Evolutionary conservation across 345 rosid genomes (phyloP).

Genomic region (Litchi chinensis): DNA sequence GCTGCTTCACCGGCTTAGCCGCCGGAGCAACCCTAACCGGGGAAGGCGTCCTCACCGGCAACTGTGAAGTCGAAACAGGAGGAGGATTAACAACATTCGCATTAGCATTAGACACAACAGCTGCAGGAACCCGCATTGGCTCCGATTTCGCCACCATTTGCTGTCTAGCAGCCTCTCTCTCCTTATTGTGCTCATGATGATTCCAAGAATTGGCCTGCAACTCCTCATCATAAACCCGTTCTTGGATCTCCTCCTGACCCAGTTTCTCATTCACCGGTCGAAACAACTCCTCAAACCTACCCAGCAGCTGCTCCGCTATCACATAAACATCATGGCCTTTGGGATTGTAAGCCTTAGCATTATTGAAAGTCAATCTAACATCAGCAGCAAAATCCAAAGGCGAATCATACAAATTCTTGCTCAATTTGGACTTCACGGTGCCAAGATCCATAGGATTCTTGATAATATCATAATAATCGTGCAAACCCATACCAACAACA

Average conservation of each 20-base stretch:
- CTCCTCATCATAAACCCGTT: constrained; percentile 23
- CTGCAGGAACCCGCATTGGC: constrained; percentile 17
- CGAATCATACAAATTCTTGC: constrained; percentile 49
- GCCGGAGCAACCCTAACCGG: constrained; percentile 37
- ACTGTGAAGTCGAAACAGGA: constrained; percentile 22
- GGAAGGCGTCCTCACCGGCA: constrained; percentile 39
- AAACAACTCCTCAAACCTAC: constrained; percentile 54
- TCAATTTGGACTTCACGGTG: constrained; percentile 55
- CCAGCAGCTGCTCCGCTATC: constrained; percentile 55
- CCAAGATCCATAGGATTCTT: constrained; percentile 87
- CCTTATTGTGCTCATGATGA: constrained; percentile 24
- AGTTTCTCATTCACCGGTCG: constrained; percentile 42
- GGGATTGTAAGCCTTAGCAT: constrained; percentile 78
- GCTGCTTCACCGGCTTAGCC: constrained; percentile 50
- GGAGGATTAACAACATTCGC: background rate
- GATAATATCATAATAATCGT: constrained; percentile 61
- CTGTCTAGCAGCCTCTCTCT: constrained; percentile 22
- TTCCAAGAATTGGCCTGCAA: constrained; percentile 59
- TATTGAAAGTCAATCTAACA: constrained; percentile 71
- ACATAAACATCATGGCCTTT: constrained; percentile 64
- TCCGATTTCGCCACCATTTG: constrained; percentile 33
- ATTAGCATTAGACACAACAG: constrained; percentile 20
- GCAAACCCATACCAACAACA: constrained; percentile 57
- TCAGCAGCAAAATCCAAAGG: constrained; percentile 66
- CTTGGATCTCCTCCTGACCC: constrained; percentile 24